These are phyloP conservation scores for Phytophthora pini DNA, from an alignment of 352 stramenopile species.

Conservation along the genomic window DNA sequence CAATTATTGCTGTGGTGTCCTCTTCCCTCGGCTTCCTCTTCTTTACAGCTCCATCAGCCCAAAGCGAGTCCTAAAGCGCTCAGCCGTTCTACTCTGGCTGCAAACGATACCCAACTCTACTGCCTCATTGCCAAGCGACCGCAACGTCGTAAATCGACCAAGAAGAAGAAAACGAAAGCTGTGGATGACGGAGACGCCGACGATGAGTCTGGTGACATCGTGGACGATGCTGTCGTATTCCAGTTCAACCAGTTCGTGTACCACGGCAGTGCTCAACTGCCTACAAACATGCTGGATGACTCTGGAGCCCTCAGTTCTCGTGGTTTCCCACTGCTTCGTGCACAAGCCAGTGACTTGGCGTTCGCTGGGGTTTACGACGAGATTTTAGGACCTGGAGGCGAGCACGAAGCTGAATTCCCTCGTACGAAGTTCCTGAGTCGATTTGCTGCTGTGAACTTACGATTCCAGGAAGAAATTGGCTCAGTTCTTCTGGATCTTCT, in stretches of 20 bases:
- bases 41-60: conserved; percentile 15
- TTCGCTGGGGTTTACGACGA: conserved; percentile 47
- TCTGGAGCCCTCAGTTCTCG: conserved; percentile 42
- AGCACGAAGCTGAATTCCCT: conserved; percentile 22
- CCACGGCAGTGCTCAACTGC: conserved; percentile 39
- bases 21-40: conserved; percentile 30
- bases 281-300: conserved; percentile 43
- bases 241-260: conserved; percentile 77
- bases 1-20: conserved; percentile 70
- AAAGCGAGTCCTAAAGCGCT: neutral
- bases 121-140: conserved; percentile 39
- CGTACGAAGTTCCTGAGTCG: conserved; percentile 30
- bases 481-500: conserved; percentile 48
- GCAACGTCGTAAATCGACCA: conserved; percentile 6
- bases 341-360: conserved; percentile 47
- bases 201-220: conserved; percentile 30
- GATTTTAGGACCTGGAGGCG: conserved; percentile 30
- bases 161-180: conserved; percentile 14
- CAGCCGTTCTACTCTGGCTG: conserved; percentile 31
- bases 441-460: conserved; percentile 27
- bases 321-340: conserved; percentile 52
- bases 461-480: conserved; percentile 39
- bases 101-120: conserved; percentile 74
- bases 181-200: conserved; percentile 33
- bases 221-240: conserved; percentile 56